phyloP scores from a whole-genome alignment of 139 green algal species.

The Spirogloea muscicola region DNA sequence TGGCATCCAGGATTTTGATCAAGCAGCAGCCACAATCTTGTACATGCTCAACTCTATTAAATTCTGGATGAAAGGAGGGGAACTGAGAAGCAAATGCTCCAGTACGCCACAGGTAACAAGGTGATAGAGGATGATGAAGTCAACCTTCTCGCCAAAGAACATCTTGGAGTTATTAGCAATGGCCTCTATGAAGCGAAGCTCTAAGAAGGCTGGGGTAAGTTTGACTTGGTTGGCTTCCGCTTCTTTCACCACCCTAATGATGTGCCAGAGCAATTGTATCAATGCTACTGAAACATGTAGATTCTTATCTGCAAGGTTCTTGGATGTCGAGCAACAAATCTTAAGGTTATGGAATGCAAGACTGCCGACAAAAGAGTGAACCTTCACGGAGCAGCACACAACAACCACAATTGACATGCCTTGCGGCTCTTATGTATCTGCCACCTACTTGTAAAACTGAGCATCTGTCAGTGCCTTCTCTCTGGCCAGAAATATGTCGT shows the following conservation, averaged over 20 bases:
- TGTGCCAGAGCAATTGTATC: too few relatives aligned
- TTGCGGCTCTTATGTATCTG: too few relatives aligned
- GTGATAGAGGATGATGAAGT: background rate
- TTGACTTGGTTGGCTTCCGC: conserved; percentile 47
- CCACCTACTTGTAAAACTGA: conserved; percentile 44
- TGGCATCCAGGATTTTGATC: background rate
- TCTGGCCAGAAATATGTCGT: conserved; percentile 47
- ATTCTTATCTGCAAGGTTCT: too few relatives aligned
- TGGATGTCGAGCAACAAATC: too few relatives aligned
- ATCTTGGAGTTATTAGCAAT: conserved; percentile 59
- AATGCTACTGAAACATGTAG: too few relatives aligned
- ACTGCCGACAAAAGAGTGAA: too few relatives aligned
- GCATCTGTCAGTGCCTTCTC: conserved; percentile 51
- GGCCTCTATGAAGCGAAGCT: conserved; percentile 54
- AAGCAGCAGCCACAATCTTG: background rate
- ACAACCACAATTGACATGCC: too few relatives aligned
- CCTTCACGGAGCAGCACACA: conserved; percentile 5
- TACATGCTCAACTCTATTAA: background rate
- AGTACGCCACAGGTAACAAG: background rate
- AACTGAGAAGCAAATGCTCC: background rate
- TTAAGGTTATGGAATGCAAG: too few relatives aligned
- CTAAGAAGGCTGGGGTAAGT: conserved; percentile 54
- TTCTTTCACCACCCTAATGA: conserved; percentile 40
- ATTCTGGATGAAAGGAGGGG: background rate
- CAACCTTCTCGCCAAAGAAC: conserved; percentile 56